Conservation (phyloP, 140 eudicot species). For the Bidens hawaiensis region DNA sequence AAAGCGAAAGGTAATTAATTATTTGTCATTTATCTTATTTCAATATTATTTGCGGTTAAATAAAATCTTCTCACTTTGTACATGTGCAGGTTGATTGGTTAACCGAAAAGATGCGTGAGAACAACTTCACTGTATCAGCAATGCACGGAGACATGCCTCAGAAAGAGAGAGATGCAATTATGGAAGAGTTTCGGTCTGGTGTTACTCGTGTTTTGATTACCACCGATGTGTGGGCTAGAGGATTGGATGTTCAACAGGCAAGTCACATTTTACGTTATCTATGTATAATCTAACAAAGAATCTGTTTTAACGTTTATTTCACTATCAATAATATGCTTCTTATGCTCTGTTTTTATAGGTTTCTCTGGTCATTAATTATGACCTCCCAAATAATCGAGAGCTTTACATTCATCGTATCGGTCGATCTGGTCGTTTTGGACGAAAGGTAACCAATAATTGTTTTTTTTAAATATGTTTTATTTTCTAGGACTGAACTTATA, state of each 20-base stretch:
- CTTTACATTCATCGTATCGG: conserved; percentile 98
- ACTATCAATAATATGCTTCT: not conserved
- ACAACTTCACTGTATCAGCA: conserved; percentile 87
- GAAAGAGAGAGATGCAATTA: conserved; percentile 93
- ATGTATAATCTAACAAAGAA: not conserved
- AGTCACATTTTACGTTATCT: not conserved
- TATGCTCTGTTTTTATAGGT: conserved; percentile 40
- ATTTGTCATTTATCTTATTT: not conserved
- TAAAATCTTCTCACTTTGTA: not conserved
- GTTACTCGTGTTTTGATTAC: conserved; percentile 86
- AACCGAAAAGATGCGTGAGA: conserved; percentile 92
- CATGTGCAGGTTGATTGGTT: conserved; percentile 96
- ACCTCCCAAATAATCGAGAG: conserved; percentile 93
- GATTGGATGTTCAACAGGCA: conserved; percentile 98
- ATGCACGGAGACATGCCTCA: conserved; percentile 99
- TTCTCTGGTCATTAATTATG: conserved; percentile 92
- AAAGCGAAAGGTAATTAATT: conserved; percentile 70
- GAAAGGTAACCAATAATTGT: conserved; percentile 54
- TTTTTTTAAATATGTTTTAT: not conserved
- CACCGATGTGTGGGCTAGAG: conserved; percentile 98
- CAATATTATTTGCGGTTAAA: not conserved
- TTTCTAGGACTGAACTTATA: conserved; percentile 1
- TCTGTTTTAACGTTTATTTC: not conserved
- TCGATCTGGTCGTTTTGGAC: conserved; percentile 99
- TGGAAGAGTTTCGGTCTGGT: conserved; percentile 79